Evolutionary conservation across 148 eudicot species (phyloP).

Genomic region (Arbutus unedo): DNA sequence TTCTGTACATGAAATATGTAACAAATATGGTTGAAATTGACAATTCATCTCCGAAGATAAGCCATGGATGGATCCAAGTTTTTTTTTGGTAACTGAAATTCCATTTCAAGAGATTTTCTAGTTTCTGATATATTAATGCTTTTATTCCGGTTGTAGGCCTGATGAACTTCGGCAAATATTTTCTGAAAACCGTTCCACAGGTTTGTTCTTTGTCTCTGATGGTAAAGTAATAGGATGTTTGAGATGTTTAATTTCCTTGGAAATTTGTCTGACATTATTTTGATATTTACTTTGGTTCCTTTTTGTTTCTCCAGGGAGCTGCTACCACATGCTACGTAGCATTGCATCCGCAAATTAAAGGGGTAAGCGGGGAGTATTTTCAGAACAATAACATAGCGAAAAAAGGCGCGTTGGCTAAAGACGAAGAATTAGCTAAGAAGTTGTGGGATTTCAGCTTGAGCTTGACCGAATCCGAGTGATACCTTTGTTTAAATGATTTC

Average conservation of each 20-base stretch:
- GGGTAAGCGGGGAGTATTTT: slow-evolving; percentile 60
- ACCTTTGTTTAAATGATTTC: not conserved
- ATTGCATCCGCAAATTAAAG: slow-evolving; percentile 8
- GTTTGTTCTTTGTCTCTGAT: slow-evolving; percentile 28
- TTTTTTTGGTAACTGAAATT: no score
- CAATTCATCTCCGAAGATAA: no score
- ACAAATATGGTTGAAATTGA: not conserved
- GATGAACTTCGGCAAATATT: slow-evolving; percentile 39
- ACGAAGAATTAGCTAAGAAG: no score
- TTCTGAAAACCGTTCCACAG: slow-evolving; percentile 62
- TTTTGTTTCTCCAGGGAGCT: slow-evolving; percentile 41
- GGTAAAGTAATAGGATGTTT: not conserved
- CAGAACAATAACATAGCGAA: slow-evolving; percentile 49
- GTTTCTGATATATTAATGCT: not conserved
- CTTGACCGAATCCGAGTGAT: slow-evolving; percentile 30
- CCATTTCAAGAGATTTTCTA: not conserved
- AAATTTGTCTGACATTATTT: no score
- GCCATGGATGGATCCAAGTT: no score
- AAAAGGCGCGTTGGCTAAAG: slow-evolving; percentile 29
- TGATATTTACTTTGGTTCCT: not conserved
- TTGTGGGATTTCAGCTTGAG: slow-evolving; percentile 38
- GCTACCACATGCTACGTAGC: slow-evolving; percentile 31
- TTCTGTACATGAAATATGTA: not conserved
- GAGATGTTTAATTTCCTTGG: no score
- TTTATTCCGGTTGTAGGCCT: slow-evolving; percentile 11